Conservation (phyloP, 306 rosid species). For the Pterocarpus macrocarpus region DNA sequence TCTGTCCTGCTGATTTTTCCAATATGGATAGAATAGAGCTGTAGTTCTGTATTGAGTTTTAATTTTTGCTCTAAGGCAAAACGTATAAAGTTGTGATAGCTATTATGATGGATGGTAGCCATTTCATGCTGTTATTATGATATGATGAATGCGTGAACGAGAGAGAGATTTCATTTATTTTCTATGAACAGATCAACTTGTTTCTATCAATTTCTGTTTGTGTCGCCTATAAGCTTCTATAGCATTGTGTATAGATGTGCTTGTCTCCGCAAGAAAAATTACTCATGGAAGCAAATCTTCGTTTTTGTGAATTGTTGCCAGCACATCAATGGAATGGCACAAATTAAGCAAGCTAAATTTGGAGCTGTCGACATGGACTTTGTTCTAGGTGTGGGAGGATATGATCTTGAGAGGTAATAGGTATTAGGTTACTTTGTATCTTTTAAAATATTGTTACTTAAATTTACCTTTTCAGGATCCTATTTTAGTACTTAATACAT, state of each 20-base stretch:
- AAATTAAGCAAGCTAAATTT: constrained; percentile 77
- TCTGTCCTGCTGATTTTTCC: constrained; percentile 18
- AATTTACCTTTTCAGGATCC: not conserved
- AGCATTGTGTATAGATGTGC: constrained; percentile 33
- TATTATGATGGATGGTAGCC: constrained; percentile 20
- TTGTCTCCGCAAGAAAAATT: constrained; percentile 17
- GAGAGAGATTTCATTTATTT: constrained; percentile 24
- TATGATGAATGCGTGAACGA: constrained; percentile 6
- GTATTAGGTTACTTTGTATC: constrained; percentile 48
- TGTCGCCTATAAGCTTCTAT: constrained; percentile 19
- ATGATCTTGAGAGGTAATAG: constrained; percentile 91
- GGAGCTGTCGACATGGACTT: constrained; percentile 92
- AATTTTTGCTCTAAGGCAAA: constrained; percentile 21
- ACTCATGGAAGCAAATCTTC: constrained; percentile 26
- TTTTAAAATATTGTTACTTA: constrained; percentile 28
- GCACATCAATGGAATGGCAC: constrained; percentile 94
- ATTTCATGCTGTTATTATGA: constrained; percentile 26
- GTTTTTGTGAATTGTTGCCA: constrained; percentile 53
- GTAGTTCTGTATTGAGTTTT: constrained; percentile 22
- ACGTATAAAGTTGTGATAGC: constrained; percentile 8
- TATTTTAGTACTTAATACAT: constrained; percentile 10
- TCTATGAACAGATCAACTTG: constrained; percentile 24
- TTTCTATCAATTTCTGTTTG: constrained; percentile 8
- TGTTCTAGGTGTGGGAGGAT: constrained; percentile 94
- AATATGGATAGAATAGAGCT: constrained; percentile 24